These are phyloP conservation scores for Botryotinia calthae DNA, from an alignment of 2,329 filamentous ascomycete genomes.

Conservation along the genomic window DNA sequence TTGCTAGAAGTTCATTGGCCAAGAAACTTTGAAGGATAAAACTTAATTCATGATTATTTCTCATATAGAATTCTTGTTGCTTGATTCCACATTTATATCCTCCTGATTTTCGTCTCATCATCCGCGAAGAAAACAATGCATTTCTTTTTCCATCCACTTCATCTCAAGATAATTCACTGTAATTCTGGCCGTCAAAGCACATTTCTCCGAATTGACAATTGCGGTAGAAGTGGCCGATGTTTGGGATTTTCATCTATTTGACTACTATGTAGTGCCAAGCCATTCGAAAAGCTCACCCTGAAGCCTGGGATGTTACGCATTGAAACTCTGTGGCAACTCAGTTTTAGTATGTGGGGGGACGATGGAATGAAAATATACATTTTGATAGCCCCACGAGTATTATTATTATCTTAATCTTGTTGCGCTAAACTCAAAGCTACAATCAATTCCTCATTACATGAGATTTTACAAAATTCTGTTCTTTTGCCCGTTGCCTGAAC, in stretches of 20 bases:
- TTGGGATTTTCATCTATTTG: not conserved
- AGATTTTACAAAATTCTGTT: not conserved
- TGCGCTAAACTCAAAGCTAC: not conserved
- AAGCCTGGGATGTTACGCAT: not conserved
- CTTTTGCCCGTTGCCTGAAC: not conserved
- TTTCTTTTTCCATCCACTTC: no score
- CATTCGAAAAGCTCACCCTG: not conserved
- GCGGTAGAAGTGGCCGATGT: not conserved
- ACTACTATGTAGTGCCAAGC: not conserved
- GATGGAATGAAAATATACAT: not conserved
- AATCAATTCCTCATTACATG: not conserved
- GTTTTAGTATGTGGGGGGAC: not conserved
- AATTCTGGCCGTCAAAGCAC: not conserved
- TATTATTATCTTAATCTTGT: not conserved
- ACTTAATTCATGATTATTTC: not conserved
- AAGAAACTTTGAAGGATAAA: not conserved
- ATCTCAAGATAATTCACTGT: not conserved
- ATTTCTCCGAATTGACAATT: not conserved
- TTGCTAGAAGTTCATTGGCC: not conserved
- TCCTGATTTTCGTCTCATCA: not conserved
- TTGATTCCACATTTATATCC: not conserved
- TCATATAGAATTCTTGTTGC: not conserved
- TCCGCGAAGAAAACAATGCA: no score
- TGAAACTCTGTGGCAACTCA: not conserved
- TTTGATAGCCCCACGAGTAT: not conserved